Evolutionary conservation across 2,329 filamentous ascomycete genomes (phyloP), one percentile per base, ranked within the genome.

Genomic region (Claviceps capensis): DNA sequence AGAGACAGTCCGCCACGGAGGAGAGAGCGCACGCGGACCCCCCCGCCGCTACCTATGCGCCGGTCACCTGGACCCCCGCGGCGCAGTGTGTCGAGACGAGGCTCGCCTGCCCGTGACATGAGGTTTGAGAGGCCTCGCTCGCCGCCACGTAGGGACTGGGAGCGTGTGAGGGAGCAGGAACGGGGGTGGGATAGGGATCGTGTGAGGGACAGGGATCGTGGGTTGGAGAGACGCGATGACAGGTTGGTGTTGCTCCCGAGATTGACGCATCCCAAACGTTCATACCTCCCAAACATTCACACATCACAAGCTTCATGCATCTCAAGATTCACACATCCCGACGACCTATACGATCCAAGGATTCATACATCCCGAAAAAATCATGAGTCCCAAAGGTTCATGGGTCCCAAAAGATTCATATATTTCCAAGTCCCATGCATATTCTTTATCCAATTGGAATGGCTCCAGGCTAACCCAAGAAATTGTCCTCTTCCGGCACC

Each of bases 151-250:
- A 59, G 69, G 47, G 67, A 68, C 9, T 66, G 67, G 63, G 62
- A 63, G 36, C 55, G 61, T 34, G 67, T 67, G 37, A 59, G 65
- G 36, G 63, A 63, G 38, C 59, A 61, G 9, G 65, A 63, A 14
- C 58, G 64, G 9, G 65, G 62, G 14, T 57, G 64, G 13, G 65
- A 66, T 34, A 58, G 65, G 14, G 63, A 64, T 14, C 60, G 63
- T 8, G 57, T 59, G 4, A 60, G 62, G 19, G 59, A 63, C 2
- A 59, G 65, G 52, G 63, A 66, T 30, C 58, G 64, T 45, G 65
- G 69, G 30, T 58, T 67, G 44, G 71, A 69, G 50, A 66, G 64
- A 51, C 70, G 72, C 14, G 72, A 75, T 51, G 69, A 72, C 38
- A 65, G 69, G 65, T 68, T 45, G 23, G 53, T 54, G 22, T 22